Conservation (phyloP, 2,329 filamentous ascomycete genomes). For the Penicillium sp. region DNA sequence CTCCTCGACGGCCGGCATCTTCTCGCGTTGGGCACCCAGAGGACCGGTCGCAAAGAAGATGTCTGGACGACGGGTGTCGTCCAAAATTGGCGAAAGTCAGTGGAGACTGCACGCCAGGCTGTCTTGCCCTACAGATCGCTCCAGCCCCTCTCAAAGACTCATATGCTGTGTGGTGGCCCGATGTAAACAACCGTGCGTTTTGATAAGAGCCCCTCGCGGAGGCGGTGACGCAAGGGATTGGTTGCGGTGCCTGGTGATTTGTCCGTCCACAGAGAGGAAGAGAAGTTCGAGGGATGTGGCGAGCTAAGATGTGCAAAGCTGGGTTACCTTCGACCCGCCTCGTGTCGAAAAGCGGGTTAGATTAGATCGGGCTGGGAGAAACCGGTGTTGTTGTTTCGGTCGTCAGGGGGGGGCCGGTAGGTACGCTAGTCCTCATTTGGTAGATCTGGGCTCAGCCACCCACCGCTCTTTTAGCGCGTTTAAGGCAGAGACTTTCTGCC, state of each 20-base stretch:
- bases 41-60: slow-evolving; percentile 18
- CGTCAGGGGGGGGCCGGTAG: slow-evolving; percentile 23
- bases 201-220: slow-evolving; percentile 35
- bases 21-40: slow-evolving; percentile 28
- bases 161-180: slow-evolving; percentile 20
- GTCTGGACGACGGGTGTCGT: slow-evolving; percentile 12
- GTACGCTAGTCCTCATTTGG: slow-evolving; percentile 12
- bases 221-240: slow-evolving; percentile 38
- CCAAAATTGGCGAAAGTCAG: slow-evolving; percentile 7
- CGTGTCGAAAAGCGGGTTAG: slow-evolving; percentile 22
- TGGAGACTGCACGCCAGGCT: slow-evolving; percentile 4
- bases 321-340: slow-evolving; percentile 12
- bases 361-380: slow-evolving; percentile 24
- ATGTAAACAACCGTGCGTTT: slow-evolving; percentile 19
- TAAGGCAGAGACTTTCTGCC: neutral
- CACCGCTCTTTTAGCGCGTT: slow-evolving; percentile 11
- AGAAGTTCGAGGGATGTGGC: slow-evolving; percentile 2
- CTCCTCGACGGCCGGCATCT: slow-evolving; percentile 41
- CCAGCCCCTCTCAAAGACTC: slow-evolving; percentile 14
- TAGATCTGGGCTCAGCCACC: slow-evolving; percentile 5
- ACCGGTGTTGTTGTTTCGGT: slow-evolving; percentile 26
- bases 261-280: slow-evolving; percentile 17
- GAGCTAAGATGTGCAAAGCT: slow-evolving; percentile 6
- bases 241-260: slow-evolving; percentile 20
- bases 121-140: slow-evolving; percentile 7